These are phyloP conservation scores for Botrytis squamosa DNA, from an alignment of 2,329 filamentous ascomycete genomes.

Conservation along the genomic window DNA sequence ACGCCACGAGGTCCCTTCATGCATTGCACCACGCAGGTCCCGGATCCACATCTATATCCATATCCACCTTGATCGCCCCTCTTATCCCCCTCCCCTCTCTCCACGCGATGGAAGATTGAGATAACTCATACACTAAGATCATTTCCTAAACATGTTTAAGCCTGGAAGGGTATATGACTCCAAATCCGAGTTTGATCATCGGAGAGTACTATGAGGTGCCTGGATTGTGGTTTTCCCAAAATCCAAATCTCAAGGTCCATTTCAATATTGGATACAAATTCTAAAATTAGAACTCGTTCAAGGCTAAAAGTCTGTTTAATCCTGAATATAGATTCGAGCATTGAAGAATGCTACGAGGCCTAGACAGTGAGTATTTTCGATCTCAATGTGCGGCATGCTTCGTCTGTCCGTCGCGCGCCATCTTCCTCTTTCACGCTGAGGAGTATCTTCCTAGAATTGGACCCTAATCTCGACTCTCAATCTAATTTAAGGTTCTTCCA, in stretches of 20 bases:
- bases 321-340: background rate
- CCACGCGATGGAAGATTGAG: background rate
- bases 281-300: background rate
- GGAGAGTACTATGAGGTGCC: background rate
- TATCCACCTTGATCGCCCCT: background rate
- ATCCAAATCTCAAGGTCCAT: background rate
- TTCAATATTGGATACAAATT: background rate
- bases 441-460: background rate
- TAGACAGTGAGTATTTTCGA: background rate
- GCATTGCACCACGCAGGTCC: conserved; percentile 3
- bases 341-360: background rate
- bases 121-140: background rate
- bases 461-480: background rate
- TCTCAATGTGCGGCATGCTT: background rate
- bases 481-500: background rate
- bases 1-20: background rate
- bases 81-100: background rate
- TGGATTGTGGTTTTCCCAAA: background rate
- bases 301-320: background rate
- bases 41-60: background rate
- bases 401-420: background rate
- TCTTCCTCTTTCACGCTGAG: background rate
- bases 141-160: background rate
- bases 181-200: background rate
- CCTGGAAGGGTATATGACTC: background rate